phyloP scores from a whole-genome alignment of 495 filamentous ascomycete species.

The Tricharina praecox region DNA sequence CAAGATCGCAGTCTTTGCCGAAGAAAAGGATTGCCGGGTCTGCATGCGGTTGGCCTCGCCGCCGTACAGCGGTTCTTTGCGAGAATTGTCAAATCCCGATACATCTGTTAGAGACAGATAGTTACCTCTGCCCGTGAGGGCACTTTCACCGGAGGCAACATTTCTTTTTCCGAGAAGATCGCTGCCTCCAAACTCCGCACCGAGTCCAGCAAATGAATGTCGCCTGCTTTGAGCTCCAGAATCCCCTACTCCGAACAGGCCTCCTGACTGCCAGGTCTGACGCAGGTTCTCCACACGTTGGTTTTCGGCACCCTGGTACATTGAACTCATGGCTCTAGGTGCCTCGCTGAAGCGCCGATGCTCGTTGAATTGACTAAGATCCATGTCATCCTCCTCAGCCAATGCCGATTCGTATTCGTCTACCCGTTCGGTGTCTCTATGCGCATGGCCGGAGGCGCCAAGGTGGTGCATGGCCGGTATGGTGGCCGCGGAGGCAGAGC shows the following conservation, averaged over 20 bases:
- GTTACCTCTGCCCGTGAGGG: slow-evolving; percentile 15
- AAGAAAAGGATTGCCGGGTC: slow-evolving; percentile 17
- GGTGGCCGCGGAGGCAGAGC: slow-evolving; percentile 38
- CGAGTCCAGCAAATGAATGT: slow-evolving; percentile 65
- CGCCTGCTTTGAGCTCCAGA: slow-evolving; percentile 54
- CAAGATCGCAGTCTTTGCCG: slow-evolving; percentile 13
- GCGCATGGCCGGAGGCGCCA: slow-evolving; percentile 11
- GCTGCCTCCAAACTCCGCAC: slow-evolving; percentile 13
- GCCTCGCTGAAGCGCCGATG: slow-evolving; percentile 24
- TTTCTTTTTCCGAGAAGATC: slow-evolving; percentile 22
- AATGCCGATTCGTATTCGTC: slow-evolving; percentile 21
- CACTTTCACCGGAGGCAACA: slow-evolving; percentile 22
- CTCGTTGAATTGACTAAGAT: slow-evolving; percentile 20
- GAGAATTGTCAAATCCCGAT: slow-evolving; percentile 13
- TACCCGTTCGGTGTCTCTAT: slow-evolving; percentile 18
- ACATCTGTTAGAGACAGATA: slow-evolving; percentile 21
- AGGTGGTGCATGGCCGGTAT: slow-evolving; percentile 17
- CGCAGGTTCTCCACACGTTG: slow-evolving; percentile 61
- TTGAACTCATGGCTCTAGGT: slow-evolving; percentile 23
- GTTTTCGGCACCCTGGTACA: slow-evolving; percentile 39
- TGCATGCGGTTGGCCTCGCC: slow-evolving; percentile 19
- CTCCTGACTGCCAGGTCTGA: slow-evolving; percentile 74
- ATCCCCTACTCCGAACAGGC: slow-evolving; percentile 42
- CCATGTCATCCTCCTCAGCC: slow-evolving; percentile 25
- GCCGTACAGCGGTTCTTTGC: slow-evolving; percentile 22